Percentiles rank a stretch among this genome's conserved stretches.
Conservation (phyloP, 2,329 filamentous ascomycete genomes). For the Fusarium anguioides region DNA sequence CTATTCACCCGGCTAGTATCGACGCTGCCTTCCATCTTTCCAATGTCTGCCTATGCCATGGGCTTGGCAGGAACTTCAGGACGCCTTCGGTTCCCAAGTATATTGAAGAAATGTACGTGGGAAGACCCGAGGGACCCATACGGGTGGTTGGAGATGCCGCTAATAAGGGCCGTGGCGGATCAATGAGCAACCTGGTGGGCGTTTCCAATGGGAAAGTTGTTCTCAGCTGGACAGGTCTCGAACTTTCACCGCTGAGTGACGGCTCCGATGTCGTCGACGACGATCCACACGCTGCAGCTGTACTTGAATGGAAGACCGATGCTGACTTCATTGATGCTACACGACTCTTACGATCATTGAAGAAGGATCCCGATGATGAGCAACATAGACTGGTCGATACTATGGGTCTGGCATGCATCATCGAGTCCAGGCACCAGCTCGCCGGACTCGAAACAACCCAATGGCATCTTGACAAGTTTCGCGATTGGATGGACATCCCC, state of each 20-base stretch:
- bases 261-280: conserved; percentile 15
- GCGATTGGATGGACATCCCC: conserved; percentile 10
- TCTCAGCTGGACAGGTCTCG: conserved; percentile 7
- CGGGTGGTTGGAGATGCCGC: conserved; percentile 2
- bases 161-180: conserved; percentile 4
- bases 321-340: conserved; percentile 6
- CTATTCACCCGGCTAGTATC: conserved; percentile 9
- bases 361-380: conserved; percentile 14
- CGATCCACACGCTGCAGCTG: conserved; percentile 9
- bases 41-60: conserved; percentile 8
- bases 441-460: conserved; percentile 5
- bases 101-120: conserved; percentile 12
- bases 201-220: conserved; percentile 6
- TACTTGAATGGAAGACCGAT: conserved; percentile 13
- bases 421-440: conserved; percentile 5
- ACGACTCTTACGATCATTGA: conserved; percentile 10
- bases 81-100: conserved; percentile 5
- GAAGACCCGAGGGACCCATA: conserved; percentile 8
- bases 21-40: conserved; percentile 9
- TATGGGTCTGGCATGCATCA: conserved; percentile 9
- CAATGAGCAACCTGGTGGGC: conserved; percentile 1
- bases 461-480: conserved; percentile 12
- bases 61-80: conserved; percentile 8
- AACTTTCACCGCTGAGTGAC: conserved; percentile 6
- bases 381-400: conserved; percentile 11